Evolutionary conservation across 495 filamentous ascomycete species (phyloP).

Genomic region (Trichoderma asperelloides): DNA sequence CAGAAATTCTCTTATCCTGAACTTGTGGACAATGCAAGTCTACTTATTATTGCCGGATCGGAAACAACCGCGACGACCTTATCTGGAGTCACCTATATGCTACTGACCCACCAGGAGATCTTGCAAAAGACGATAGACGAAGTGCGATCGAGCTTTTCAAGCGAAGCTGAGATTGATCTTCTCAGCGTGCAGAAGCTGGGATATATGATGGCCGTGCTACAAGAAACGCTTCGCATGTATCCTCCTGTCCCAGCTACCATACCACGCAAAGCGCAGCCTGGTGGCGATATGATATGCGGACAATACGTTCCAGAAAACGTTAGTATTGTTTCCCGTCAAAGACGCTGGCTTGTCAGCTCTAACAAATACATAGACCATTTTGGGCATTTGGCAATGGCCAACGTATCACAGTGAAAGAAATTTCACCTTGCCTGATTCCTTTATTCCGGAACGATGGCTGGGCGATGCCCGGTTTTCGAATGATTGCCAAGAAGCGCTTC

Average conservation of each 20-base stretch:
- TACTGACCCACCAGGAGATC: conserved; percentile 36
- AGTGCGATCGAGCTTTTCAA: conserved; percentile 41
- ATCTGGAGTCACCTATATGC: conserved; percentile 40
- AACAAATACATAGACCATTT: conserved; percentile 29
- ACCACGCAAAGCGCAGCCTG: conserved; percentile 35
- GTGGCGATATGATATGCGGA: conserved; percentile 39
- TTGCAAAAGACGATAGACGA: conserved; percentile 39
- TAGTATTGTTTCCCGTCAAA: conserved; percentile 10
- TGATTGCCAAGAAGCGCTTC: conserved; percentile 39
- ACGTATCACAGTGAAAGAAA: conserved; percentile 22
- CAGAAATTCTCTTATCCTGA: conserved; percentile 32
- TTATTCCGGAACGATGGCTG: conserved; percentile 44
- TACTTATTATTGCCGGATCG: conserved; percentile 44
- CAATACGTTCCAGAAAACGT: conserved; percentile 36
- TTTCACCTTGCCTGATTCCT: conserved; percentile 32
- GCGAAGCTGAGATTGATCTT: conserved; percentile 44
- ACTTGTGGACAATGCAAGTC: conserved; percentile 30
- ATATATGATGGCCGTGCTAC: conserved; percentile 48
- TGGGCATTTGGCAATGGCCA: conserved; percentile 42
- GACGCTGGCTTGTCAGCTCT: neutral
- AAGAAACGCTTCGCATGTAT: conserved; percentile 51
- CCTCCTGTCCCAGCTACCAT: conserved; percentile 44
- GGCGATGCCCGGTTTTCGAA: conserved; percentile 30
- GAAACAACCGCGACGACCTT: conserved; percentile 56
- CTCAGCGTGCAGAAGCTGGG: conserved; percentile 33